Conservation (phyloP, 306 rosid genomes). For the Vicia faba region DNA sequence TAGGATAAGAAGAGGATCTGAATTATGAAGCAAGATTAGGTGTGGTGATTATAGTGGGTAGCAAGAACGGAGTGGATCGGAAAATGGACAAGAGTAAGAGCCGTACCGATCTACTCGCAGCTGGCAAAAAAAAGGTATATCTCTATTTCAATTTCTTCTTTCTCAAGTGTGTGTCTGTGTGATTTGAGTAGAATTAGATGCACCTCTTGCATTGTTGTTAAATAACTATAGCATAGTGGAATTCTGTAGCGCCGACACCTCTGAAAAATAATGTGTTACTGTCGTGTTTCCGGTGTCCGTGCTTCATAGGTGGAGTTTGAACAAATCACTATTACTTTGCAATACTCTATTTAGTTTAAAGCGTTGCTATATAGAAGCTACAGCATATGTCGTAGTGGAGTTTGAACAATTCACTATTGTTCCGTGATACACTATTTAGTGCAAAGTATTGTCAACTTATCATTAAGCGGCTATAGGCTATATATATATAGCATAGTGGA, state of each 20-base stretch:
- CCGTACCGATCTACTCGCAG: slow-evolving; percentile 95
- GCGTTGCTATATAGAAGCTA: background rate
- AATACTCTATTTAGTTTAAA: background rate
- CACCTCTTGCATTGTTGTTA: background rate
- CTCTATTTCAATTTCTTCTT: slow-evolving; percentile 22
- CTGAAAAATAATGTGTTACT: too few species aligned
- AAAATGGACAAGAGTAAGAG: slow-evolving; percentile 82
- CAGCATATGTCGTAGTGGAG: background rate
- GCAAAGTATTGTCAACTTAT: background rate
- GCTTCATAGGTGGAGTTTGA: background rate
- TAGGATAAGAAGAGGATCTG: slow-evolving; percentile 43
- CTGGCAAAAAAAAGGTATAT: slow-evolving; percentile 79
- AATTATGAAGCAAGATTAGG: slow-evolving; percentile 43
- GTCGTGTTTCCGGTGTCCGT: too few species aligned
- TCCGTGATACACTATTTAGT: background rate
- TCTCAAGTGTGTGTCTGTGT: background rate
- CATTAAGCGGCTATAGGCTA: background rate
- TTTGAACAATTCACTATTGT: background rate
- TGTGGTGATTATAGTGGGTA: slow-evolving; percentile 53
- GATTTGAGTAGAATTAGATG: background rate
- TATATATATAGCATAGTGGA: background rate
- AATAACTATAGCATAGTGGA: background rate
- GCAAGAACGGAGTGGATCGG: slow-evolving; percentile 61
- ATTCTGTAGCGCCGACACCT: background rate
- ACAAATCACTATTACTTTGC: background rate